phyloP scores from a whole-genome alignment of 2,329 filamentous ascomycete species.

The Amesomyces nigricolor region DNA sequence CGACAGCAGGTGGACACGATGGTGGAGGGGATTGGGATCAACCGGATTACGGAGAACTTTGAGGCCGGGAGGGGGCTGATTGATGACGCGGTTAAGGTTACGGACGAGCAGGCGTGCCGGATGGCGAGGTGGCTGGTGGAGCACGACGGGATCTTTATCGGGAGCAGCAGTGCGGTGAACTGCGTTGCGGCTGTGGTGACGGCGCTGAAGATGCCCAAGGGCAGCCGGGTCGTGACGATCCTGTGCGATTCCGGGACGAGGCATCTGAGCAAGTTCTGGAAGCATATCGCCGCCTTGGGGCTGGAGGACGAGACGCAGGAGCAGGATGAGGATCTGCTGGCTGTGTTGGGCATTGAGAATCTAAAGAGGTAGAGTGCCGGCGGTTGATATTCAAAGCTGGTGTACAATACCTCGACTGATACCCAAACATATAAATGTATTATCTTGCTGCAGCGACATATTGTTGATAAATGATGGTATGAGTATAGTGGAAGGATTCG shows the following conservation, averaged over 20 bases:
- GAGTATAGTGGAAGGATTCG: neutral
- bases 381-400: neutral
- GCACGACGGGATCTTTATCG: slow-evolving; percentile 89
- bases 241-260: slow-evolving; percentile 78
- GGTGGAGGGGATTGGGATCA: slow-evolving; percentile 93
- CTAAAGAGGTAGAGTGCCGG: slow-evolving; percentile 3
- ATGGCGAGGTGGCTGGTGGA: slow-evolving; percentile 98
- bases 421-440: slow-evolving; percentile 1
- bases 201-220: slow-evolving; percentile 56
- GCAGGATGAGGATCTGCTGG: slow-evolving; percentile 41
- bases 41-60: slow-evolving; percentile 89
- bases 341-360: slow-evolving; percentile 42
- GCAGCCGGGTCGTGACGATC: slow-evolving; percentile 71
- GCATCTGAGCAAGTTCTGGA: slow-evolving; percentile 83
- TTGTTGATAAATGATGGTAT: neutral
- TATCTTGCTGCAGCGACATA: too few species aligned
- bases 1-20: slow-evolving; percentile 91
- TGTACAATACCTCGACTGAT: slow-evolving; percentile 2
- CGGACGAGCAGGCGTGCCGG: slow-evolving; percentile 77
- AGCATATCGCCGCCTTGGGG: slow-evolving; percentile 61
- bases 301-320: slow-evolving; percentile 53
- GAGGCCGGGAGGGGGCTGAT: slow-evolving; percentile 79
- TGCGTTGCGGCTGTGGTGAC: slow-evolving; percentile 73
- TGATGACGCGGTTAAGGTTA: slow-evolving; percentile 84
- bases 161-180: slow-evolving; percentile 95